Percentiles rank a stretch among this genome's conserved stretches.
These are phyloP conservation scores for Oropetium thomaeum DNA, from an alignment of 176 grass and related monocot species.

Conservation along the genomic window DNA sequence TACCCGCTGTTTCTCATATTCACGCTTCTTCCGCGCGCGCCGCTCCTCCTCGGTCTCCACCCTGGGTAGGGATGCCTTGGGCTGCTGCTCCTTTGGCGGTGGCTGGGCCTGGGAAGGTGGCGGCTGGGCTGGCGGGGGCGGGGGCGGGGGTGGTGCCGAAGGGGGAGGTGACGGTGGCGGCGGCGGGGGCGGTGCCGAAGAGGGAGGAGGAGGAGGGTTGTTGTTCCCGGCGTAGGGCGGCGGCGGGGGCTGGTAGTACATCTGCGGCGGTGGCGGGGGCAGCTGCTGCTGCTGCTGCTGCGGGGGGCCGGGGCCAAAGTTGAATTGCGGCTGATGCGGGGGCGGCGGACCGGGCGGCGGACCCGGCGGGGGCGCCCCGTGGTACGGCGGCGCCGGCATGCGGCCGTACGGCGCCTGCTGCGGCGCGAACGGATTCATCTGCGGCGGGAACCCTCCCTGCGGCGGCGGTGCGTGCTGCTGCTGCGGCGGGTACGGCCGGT, in stretches of 20 bases:
- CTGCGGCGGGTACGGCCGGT: slow-evolving; percentile 55
- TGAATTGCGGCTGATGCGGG: slow-evolving; percentile 49
- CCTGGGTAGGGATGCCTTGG: slow-evolving; percentile 35
- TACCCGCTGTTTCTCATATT: slow-evolving; percentile 79
- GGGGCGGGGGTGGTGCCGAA: slow-evolving; percentile 47
- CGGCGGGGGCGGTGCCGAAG: slow-evolving; percentile 38
- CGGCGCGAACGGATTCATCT: slow-evolving; percentile 37
- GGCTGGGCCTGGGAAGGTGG: slow-evolving; percentile 27
- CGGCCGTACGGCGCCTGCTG: slow-evolving; percentile 41
- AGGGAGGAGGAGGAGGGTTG: slow-evolving; percentile 42
- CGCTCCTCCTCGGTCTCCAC: slow-evolving; percentile 84
- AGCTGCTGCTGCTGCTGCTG: slow-evolving; percentile 34
- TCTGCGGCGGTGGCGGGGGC: slow-evolving; percentile 21
- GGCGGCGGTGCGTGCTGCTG: slow-evolving; percentile 33
- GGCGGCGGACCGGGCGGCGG: slow-evolving; percentile 43
- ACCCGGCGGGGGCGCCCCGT: slow-evolving; percentile 33
- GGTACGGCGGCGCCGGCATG: slow-evolving; percentile 37
- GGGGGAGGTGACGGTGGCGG: slow-evolving; percentile 46
- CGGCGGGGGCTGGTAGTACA: slow-evolving; percentile 50
- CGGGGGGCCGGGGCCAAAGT: slow-evolving; percentile 19
- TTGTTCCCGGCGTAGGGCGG: slow-evolving; percentile 35
- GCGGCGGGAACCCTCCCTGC: slow-evolving; percentile 43
- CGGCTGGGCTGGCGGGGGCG: slow-evolving; percentile 31
- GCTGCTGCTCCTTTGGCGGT: slow-evolving; percentile 30
- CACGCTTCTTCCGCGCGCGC: slow-evolving; percentile 60